These are phyloP conservation scores for Avena insularis DNA, from an alignment of 176 grass and related monocot species.

Conservation along the genomic window DNA sequence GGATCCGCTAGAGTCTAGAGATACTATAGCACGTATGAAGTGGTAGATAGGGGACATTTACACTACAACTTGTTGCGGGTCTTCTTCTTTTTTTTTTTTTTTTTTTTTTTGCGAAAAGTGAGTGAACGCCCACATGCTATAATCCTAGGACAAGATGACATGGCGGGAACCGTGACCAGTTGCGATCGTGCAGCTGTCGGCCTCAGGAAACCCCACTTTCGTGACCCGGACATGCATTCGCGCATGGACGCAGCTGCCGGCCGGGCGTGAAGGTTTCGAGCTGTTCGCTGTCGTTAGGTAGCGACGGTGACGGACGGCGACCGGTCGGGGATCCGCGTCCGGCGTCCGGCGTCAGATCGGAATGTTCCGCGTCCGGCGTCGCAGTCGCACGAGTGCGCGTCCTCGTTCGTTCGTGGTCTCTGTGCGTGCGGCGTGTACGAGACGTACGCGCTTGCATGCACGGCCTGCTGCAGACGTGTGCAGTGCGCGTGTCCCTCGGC, in stretches of 20 bases:
- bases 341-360: neutral
- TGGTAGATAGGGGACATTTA: too few species aligned
- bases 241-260: neutral
- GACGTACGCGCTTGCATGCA: neutral
- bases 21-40: too few species aligned
- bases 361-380: neutral
- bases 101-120: neutral
- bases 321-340: neutral
- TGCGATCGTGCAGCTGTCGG: slow-evolving; percentile 29
- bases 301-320: neutral
- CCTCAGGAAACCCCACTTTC: neutral
- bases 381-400: slow-evolving; percentile 2
- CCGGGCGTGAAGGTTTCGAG: slow-evolving; percentile 4
- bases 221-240: neutral
- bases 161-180: neutral
- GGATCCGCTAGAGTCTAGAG: too few species aligned
- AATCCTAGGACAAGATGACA: slow-evolving; percentile 30
- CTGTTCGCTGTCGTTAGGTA: neutral
- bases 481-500: neutral
- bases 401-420: neutral
- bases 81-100: too few species aligned
- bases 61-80: too few species aligned
- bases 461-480: neutral
- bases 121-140: neutral
- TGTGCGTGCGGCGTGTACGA: neutral